A percentile compares a stretch with the other conserved stretches of the same genome.
Evolutionary conservation across 345 rosid species (phyloP).

Genomic region (Alliaria petiolata): DNA sequence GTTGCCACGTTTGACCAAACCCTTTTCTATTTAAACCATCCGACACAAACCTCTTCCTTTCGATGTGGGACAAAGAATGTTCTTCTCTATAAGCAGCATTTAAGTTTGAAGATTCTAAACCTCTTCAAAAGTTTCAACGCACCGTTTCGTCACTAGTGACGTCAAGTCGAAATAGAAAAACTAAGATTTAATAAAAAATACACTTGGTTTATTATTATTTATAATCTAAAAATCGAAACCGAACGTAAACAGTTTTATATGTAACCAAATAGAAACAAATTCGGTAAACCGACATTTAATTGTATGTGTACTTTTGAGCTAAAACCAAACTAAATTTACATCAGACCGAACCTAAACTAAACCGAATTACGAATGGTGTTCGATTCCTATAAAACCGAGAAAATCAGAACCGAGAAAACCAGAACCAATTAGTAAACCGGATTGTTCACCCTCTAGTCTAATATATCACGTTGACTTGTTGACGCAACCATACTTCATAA

Average conservation of each 20-base stretch:
- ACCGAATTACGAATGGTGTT: too few relatives aligned
- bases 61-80: slow-evolving; percentile 21
- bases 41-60: background rate
- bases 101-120: background rate
- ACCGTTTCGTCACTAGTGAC: slow-evolving; percentile 10
- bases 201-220: too few relatives aligned
- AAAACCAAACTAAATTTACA: too few relatives aligned
- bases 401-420: too few relatives aligned
- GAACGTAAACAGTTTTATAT: background rate
- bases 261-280: too few relatives aligned
- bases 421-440: background rate
- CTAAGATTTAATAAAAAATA: background rate
- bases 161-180: background rate
- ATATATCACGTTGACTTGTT: background rate
- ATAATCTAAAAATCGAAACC: background rate
- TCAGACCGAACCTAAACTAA: too few relatives aligned
- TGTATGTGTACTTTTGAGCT: too few relatives aligned
- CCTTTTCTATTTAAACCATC: background rate
- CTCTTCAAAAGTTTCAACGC: background rate
- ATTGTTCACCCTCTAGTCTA: background rate
- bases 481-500: too few relatives aligned
- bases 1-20: background rate
- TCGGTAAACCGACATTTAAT: too few relatives aligned
- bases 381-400: too few relatives aligned
- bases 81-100: too few relatives aligned